Evolutionary conservation across 352 stramenopile species (phyloP).

Genomic region (Phytophthora aleatoria): DNA sequence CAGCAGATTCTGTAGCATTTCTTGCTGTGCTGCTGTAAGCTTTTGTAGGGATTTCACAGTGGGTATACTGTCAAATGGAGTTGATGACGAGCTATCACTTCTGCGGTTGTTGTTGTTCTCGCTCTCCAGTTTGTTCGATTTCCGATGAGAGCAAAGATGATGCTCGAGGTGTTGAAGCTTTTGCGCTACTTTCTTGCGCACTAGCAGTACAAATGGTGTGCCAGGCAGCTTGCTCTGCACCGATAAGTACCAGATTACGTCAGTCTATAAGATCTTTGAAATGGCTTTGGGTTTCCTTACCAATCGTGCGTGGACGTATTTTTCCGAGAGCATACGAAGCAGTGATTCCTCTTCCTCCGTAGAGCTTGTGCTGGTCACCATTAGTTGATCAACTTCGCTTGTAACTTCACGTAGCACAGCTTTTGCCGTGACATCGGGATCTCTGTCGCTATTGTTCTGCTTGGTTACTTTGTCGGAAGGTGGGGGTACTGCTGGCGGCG

Average conservation of each 20-base stretch:
- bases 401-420: conserved; percentile 45
- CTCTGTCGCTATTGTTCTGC: conserved; percentile 6
- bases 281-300: conserved; percentile 21
- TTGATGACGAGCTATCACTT: neutral
- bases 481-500: conserved; percentile 17
- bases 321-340: conserved; percentile 45
- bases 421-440: conserved; percentile 47
- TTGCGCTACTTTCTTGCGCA: conserved; percentile 45
- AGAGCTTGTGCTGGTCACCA: conserved; percentile 6
- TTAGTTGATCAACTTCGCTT: conserved; percentile 51
- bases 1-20: conserved; percentile 47
- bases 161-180: conserved; percentile 49
- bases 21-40: conserved; percentile 40
- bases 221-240: conserved; percentile 44
- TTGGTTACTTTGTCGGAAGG: conserved; percentile 17
- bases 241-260: neutral
- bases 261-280: neutral
- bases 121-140: neutral
- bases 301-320: conserved; percentile 44
- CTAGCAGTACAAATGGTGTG: conserved; percentile 60
- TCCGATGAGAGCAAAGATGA: conserved; percentile 4
- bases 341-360: conserved; percentile 20
- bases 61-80: neutral
- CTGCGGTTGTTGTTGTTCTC: conserved; percentile 21
- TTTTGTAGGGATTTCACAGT: conserved; percentile 24